These are phyloP conservation scores for Phyllosticta paracitricarpa DNA, from an alignment of 2,329 filamentous ascomycete species.

Conservation along the genomic window DNA sequence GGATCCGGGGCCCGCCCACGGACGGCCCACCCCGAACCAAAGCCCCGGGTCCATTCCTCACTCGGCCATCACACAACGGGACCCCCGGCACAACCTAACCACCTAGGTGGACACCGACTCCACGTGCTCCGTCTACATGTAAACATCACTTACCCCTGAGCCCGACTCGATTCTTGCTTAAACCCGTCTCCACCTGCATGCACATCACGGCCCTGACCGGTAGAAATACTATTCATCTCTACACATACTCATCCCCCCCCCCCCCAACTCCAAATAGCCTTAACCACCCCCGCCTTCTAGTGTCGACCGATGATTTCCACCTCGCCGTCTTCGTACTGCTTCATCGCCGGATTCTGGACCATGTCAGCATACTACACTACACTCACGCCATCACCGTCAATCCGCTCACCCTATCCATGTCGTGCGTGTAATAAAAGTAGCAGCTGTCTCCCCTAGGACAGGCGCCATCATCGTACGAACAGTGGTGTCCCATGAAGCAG, in stretches of 20 bases:
- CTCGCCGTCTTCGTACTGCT: conserved; percentile 9
- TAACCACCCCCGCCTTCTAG: not conserved
- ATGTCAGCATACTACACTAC: not conserved
- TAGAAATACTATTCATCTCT: no score
- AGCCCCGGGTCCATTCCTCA: not conserved
- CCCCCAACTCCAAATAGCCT: no score
- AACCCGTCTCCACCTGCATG: no score
- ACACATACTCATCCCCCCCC: no score
- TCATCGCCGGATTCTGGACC: conserved; percentile 6
- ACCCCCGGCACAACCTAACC: no score
- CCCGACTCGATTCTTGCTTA: no score
- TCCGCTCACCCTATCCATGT: conserved; percentile 20
- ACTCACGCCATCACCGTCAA: no score
- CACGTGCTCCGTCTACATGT: no score
- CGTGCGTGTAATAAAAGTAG: conserved; percentile 24
- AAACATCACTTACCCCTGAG: no score
- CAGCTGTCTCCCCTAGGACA: conserved; percentile 24
- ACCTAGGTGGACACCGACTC: no score
- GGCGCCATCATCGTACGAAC: conserved; percentile 13
- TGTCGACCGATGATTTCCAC: conserved; percentile 8
- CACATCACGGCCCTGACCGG: no score
- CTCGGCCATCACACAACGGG: not conserved
- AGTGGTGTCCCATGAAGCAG: conserved; percentile 26
- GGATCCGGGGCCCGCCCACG: not conserved
- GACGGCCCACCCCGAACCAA: not conserved